Base-by-base conservation (phyloP, 208 protist species). In the Borovskyia barvae region DNA sequence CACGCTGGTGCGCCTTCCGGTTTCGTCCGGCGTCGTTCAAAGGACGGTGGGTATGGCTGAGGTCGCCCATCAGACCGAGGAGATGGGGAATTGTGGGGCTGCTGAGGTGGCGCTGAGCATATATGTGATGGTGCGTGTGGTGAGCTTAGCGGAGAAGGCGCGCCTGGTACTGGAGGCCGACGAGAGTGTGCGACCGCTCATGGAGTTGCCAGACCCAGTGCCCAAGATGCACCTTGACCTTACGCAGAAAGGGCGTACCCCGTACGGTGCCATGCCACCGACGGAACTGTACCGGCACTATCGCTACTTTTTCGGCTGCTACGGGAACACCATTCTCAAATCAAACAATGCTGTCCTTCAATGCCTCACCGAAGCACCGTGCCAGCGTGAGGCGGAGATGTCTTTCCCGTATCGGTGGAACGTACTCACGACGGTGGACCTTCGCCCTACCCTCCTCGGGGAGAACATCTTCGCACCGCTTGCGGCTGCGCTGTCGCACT, bases 231-330 rank as follows among this genome's bases (percentile, higher is more conserved):
- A 20, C 9, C 60, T 85, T 46, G 22, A 36, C 19, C 45, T 68
- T 24, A 71, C 75, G n/a, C 51, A 42, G 41, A 65, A 57, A 30
- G 45, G 45, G 4, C 25, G 58, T 26, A 68, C 66, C 3, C 85
- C 82, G 24, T 95, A 92, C 54, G 85, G 83, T 22, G 55, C 54
- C 2, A 73, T 95, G 61, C 85, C 85, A 19, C 70, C 93, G 17
- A 59, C 62, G 11, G 71, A 77, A 30, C 68, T 95, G 22, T 92
- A 91, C 70, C 19, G 55, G 0, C 77, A 86, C 49, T 90, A 91
- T 67, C 50, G 70, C 20, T 62, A 71, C 25, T 86, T 93, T 47
- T 92, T 62, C 56, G 49, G 66, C 33, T 49, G 58, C 7, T 65
- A 55, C 37, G 77, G 75, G 40, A 71, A 75, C 59, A 76, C 61